Evolutionary conservation across 2,329 filamentous ascomycete species (phyloP), one percentile per base, ranked within the genome.

Genomic region (Golovinomyces cichoracearum): DNA sequence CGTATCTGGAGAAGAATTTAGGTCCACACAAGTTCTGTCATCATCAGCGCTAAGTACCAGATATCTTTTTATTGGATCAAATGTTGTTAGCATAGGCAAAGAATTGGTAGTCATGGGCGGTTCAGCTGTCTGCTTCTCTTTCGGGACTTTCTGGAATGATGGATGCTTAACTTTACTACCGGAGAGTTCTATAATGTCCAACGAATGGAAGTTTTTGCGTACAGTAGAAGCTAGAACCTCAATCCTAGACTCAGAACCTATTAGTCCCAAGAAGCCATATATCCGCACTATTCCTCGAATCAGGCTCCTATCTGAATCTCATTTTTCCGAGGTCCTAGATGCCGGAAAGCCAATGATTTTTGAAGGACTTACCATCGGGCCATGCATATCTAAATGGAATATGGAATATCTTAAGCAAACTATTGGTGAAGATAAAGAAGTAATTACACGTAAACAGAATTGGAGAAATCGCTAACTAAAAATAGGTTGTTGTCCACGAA

Each of bases 61-160:
- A 48, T 83, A 83, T 12, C 67, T 93, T 5, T 68, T 93, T 46
- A 68, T 84, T 47, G 84, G 86, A 1, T 71, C 76, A 49, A 76
- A 76, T 4, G 65, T 71, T 6, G 62, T 71, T 13, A 58, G 64
- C 25, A 63, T 70, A 0, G 63, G 64, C 25, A 57, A 65, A 38
- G 63, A 67, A 26, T 56, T 85, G 2, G 57, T 83, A 9, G 64
- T 92, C 6, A 62, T 80, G 45, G 84, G 84, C 1, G 86, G 86
- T 15, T 86, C 84, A 33, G 83, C 81, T 15, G 83, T 84, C 7
- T 93, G 84, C 61, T 93, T 93, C 65, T 85, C 83, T 0, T 93
- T 93, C 70, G 85, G 85, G 1, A 82, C 81, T 5, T 85, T 74
- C 57, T 92, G 83, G 82, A 86, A 85, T 47, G 68, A 69, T 27